Conservation (phyloP, 441 rosid species). For the Erodium moschatum region DNA sequence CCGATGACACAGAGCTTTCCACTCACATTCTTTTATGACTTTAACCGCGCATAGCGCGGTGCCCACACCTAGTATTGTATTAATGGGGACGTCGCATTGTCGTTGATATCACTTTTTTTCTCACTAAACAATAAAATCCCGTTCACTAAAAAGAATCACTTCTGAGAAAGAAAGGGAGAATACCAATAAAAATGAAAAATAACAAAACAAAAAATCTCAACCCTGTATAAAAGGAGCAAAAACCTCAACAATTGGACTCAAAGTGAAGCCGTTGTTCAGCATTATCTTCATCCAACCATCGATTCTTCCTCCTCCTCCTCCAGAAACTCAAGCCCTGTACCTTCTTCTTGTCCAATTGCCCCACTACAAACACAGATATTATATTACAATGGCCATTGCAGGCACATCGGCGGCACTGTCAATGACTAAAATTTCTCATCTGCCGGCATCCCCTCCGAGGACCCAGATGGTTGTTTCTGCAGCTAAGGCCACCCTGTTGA, state of each 20-base stretch:
- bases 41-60: no score
- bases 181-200: no score
- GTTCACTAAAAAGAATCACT: neutral
- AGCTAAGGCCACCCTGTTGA: neutral
- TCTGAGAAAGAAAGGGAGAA: neutral
- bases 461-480: neutral
- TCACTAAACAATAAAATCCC: neutral
- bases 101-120: no score
- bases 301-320: neutral
- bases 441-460: neutral
- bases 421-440: neutral
- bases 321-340: neutral
- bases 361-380: neutral
- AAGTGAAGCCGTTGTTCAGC: neutral
- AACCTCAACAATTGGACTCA: neutral
- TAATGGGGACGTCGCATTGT: no score
- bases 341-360: neutral
- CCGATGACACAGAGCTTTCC: no score
- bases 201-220: no score
- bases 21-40: no score
- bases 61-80: no score
- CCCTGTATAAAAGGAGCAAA: neutral
- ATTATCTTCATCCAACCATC: neutral
- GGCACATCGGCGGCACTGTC: neutral
- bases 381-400: neutral